A percentile compares a stretch with the other conserved stretches of the same genome.
Evolutionary conservation across 2,329 filamentous ascomycete species (phyloP).

Genomic region (Exophiala spinifera): DNA sequence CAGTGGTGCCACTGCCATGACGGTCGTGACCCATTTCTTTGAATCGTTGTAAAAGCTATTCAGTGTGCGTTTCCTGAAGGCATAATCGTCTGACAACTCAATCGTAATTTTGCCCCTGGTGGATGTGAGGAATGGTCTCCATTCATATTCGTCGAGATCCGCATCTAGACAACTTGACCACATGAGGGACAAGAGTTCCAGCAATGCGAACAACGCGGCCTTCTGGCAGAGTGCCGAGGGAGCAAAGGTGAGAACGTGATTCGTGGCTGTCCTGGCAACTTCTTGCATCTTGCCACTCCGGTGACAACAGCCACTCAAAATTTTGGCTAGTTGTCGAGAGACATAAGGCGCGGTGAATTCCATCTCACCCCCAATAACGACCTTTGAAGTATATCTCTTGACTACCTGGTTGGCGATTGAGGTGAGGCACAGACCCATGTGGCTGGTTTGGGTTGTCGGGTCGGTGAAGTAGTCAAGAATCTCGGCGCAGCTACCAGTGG

Average conservation of each 20-base stretch:
- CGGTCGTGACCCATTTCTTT: constrained; percentile 73
- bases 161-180: constrained; percentile 92
- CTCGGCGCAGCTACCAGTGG: constrained; percentile 84
- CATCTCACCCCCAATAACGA: constrained; percentile 66
- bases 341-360: constrained; percentile 87
- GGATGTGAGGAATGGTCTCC: constrained; percentile 76
- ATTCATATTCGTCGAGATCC: constrained; percentile 90
- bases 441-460: constrained; percentile 66
- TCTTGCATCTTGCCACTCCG: constrained; percentile 88
- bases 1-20: constrained; percentile 79
- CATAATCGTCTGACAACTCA: constrained; percentile 90
- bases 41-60: constrained; percentile 73
- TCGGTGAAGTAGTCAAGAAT: constrained; percentile 93
- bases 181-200: constrained; percentile 90
- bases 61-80: constrained; percentile 74
- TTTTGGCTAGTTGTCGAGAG: constrained; percentile 76
- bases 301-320: constrained; percentile 89
- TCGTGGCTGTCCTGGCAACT: constrained; percentile 77
- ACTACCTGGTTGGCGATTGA: constrained; percentile 67
- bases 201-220: constrained; percentile 82
- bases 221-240: constrained; percentile 89
- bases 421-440: constrained; percentile 62
- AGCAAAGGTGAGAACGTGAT: constrained; percentile 77
- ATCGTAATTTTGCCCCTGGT: constrained; percentile 73
- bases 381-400: constrained; percentile 73